Evolutionary conservation across 2,329 filamentous ascomycete genomes (phyloP), one percentile per base, ranked within the genome.

Genomic region (Onygenales sp.): DNA sequence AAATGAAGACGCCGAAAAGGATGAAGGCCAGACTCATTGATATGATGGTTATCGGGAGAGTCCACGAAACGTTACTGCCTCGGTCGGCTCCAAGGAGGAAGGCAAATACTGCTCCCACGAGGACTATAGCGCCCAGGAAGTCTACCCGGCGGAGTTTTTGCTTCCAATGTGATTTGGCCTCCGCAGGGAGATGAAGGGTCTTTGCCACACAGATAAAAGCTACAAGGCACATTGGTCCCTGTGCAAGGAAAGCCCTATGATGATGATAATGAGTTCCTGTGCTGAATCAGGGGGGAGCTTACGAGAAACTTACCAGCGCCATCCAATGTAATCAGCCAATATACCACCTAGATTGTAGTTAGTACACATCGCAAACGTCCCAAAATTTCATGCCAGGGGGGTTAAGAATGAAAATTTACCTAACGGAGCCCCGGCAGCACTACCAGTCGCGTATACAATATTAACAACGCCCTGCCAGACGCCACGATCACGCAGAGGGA

Each of bases 381-480:
- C 31, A 38, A 33, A 42, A 13, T 33, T 51, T n/a, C 32, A 39
- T 9, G 2, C 5, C 44, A 43, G 43, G 36, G 21, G 39, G 9
- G 32, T 35, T 21, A 35, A n/a, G 43, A 7, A 9, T 5, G 5
- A 17, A 41, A 13, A 47, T 58, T 52, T 61, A 58, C 81, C 87
- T 0, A 92, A 59, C 0, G 87, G 85, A 4, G 83, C 86, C 2
- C 87, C 87, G 5, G 78, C 75, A 5, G 82, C 80, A 3, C 85
- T 79, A n/a, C 86, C 87, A 14, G 75, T 69, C 0, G 85, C 84
- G 61, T 79, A 89, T 48, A 89, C 76, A 57, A 90, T 78, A 65
- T 90, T 91, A 62, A 89, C 75, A 56, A 83, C 74, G 6, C 86
- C 86, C 66, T 90, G 87, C 83, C 84, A 91, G 8, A 84, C 75